Base-by-base conservation (phyloP, 2,329 filamentous ascomycete species). In the Verruconis gallopava region DNA sequence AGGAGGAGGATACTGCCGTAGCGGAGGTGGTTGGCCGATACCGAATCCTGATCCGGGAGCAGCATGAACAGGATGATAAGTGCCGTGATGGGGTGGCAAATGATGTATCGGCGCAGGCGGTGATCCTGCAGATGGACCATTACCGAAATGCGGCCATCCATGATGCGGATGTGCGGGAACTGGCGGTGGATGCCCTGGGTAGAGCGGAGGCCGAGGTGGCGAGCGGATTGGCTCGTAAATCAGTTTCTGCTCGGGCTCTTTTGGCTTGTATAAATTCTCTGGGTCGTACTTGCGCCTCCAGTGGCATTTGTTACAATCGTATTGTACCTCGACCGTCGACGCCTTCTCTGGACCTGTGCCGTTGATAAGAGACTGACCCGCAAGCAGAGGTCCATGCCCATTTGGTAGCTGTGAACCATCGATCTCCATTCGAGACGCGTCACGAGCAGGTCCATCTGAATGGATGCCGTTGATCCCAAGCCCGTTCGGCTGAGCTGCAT, bases 291-390 rank as follows among this genome's bases (percentile, higher is more conserved):
- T 56, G 47, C 59, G 63, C 51, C 63, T 63, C 55, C 65, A 61
- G 48, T 68, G 64, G 46, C 66, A 69, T 45, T 66, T 68, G 49
- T 68, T 64, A 46, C 66, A 69, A n/a, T 66, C 47, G 39, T 61
- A 67, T 4, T 51, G 51, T 22, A 42, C 25, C 2, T 42, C 21
- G n/a, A 14, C 44, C 12, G 42, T 30, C 30, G 50, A 34, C 5
- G 38, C 43, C 22, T 41, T 33, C 13, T 55, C 40, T 48, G 47
- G 22, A 57, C 44, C 9, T 40, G 51, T 12, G 22, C 43, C 14
- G 45, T 38, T 9, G 36, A 39, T 19, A 17, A n/a, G 6, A 22
- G 20, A n/a, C 3, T 13, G 28, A 9, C 28, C 28, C 5, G 21
- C 37, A 18, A 3, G n/a, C 12, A 14, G 14, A n/a, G 33, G 9